Conservation (phyloP, 164 flowering plant species). For the Warburgia ugandensis region DNA sequence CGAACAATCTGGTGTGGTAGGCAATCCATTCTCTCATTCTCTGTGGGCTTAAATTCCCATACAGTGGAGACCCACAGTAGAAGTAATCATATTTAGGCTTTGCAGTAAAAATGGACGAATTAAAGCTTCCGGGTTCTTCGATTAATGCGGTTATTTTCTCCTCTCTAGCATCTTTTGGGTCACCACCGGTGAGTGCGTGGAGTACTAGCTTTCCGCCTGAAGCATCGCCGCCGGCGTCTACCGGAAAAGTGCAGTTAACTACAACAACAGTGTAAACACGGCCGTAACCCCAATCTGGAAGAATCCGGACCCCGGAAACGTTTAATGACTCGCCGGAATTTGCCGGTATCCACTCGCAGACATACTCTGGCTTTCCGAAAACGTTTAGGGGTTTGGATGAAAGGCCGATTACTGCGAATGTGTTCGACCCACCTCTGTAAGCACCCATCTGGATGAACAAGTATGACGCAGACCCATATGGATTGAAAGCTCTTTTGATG, state of each 20-base stretch:
- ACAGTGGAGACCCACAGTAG: conserved; percentile 82
- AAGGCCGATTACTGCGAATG: conserved; percentile 47
- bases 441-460: conserved; percentile 78
- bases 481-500: conserved; percentile 46
- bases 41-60: conserved; percentile 77
- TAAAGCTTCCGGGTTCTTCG: conserved; percentile 37
- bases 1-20: conserved; percentile 74
- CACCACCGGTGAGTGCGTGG: conserved; percentile 54
- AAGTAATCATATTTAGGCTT: conserved; percentile 58
- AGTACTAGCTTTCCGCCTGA: conserved; percentile 55
- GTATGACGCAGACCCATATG: conserved; percentile 70
- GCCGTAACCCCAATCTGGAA: conserved; percentile 95
- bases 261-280: conserved; percentile 87
- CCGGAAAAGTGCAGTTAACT: conserved; percentile 70
- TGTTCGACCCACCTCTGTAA: conserved; percentile 72
- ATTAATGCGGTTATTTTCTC: conserved; percentile 42
- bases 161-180: conserved; percentile 25
- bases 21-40: conserved; percentile 90
- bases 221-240: conserved; percentile 34
- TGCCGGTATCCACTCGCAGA: conserved; percentile 53
- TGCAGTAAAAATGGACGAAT: conserved; percentile 22
- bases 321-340: conserved; percentile 9
- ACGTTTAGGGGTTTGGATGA: conserved; percentile 49
- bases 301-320: conserved; percentile 36
- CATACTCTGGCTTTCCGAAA: conserved; percentile 35